A percentile compares a stretch with the other conserved stretches of the same genome.
phyloP scores from a whole-genome alignment of 2,329 filamentous ascomycete species.

The Phyllosticta capitalensis region DNA sequence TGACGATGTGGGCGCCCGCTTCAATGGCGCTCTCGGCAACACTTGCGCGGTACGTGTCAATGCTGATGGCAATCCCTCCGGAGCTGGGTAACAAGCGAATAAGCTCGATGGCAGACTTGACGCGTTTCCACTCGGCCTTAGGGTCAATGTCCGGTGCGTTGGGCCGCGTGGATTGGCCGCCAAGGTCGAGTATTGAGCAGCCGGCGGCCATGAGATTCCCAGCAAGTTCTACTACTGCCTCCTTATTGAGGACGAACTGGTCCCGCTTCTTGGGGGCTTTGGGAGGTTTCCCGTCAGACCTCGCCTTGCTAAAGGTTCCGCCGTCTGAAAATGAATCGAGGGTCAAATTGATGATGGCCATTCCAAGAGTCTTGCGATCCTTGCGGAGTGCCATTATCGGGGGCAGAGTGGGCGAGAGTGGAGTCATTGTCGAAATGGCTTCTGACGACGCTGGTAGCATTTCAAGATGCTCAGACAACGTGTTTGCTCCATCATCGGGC shows the following conservation, averaged over 20 bases:
- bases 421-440: conserved; percentile 30
- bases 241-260: conserved; percentile 18
- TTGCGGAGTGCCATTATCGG: conserved; percentile 20
- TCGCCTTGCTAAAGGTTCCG: conserved; percentile 36
- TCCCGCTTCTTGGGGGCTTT: neutral
- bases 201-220: conserved; percentile 53
- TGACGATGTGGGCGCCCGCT: conserved; percentile 84
- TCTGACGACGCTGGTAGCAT: conserved; percentile 25
- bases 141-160: conserved; percentile 57
- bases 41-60: conserved; percentile 84
- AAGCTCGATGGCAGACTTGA: conserved; percentile 67
- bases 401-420: conserved; percentile 25
- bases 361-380: conserved; percentile 55
- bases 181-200: conserved; percentile 80
- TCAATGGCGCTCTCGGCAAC: conserved; percentile 69
- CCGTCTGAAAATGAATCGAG: conserved; percentile 97
- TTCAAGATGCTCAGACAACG: conserved; percentile 24
- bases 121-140: conserved; percentile 71
- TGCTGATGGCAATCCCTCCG: conserved; percentile 60
- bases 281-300: conserved; percentile 9
- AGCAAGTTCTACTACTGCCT: too few species aligned
- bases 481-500: conserved; percentile 33
- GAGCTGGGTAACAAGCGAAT: conserved; percentile 60
- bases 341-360: conserved; percentile 92
- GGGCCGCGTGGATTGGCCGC: conserved; percentile 86